Conservation (phyloP, 2,329 filamentous ascomycete genomes). For the Didymella exigua region DNA sequence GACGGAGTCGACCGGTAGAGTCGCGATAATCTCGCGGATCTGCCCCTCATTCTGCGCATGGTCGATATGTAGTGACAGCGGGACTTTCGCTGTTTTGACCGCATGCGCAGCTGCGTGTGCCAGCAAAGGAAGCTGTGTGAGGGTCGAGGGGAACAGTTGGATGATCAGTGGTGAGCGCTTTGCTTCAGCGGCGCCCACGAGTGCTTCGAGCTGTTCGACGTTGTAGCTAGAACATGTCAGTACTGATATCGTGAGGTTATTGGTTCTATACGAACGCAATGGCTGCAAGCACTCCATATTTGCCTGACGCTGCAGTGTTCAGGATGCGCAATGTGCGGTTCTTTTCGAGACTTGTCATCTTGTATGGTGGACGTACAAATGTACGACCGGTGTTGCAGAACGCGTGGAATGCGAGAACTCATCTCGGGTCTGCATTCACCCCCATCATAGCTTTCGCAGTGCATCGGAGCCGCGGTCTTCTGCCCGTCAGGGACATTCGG, state of each 20-base stretch:
- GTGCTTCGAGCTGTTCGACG: constrained; percentile 43
- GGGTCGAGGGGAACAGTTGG: constrained; percentile 63
- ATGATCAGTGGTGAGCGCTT: constrained; percentile 45
- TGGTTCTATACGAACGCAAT: constrained; percentile 35
- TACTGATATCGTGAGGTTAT: too few relatives aligned
- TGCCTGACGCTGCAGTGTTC: constrained; percentile 59
- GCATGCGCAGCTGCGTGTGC: constrained; percentile 52
- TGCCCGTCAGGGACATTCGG: neutral
- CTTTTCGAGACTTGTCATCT: constrained; percentile 21
- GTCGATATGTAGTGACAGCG: constrained; percentile 55
- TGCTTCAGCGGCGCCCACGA: constrained; percentile 43
- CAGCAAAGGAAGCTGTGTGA: constrained; percentile 64
- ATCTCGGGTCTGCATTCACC: neutral
- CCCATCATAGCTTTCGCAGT: neutral
- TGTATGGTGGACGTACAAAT: neutral
- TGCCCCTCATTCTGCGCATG: constrained; percentile 54
- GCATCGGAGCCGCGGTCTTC: constrained; percentile 10
- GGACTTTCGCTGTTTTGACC: constrained; percentile 49
- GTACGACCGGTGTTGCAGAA: neutral
- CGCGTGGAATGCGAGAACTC: neutral
- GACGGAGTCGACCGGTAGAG: constrained; percentile 70
- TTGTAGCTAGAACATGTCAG: constrained; percentile 37
- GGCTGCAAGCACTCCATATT: constrained; percentile 63
- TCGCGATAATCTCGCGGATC: constrained; percentile 49
- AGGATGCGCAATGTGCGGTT: constrained; percentile 56